Conservation (phyloP, 345 rosid species). For the Ailanthus altissimus region DNA sequence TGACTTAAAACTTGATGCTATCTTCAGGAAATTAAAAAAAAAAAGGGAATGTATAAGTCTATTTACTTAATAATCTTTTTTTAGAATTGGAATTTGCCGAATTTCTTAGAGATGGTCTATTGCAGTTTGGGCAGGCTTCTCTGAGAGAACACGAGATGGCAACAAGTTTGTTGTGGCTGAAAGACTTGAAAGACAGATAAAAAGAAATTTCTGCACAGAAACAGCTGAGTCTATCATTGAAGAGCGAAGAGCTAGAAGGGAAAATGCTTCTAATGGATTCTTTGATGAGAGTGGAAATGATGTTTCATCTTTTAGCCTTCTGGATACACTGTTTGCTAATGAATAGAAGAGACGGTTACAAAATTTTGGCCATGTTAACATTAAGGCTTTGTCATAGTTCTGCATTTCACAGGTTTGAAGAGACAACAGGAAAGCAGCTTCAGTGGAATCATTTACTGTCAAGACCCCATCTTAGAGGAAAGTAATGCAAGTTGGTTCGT, state of each 20-base stretch:
- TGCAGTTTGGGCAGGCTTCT: constrained; percentile 96
- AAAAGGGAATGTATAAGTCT: neutral
- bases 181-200: constrained; percentile 55
- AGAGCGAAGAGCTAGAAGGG: constrained; percentile 64
- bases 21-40: too few species aligned
- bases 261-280: constrained; percentile 57
- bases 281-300: constrained; percentile 57
- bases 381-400: neutral
- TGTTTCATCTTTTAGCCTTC: constrained; percentile 50
- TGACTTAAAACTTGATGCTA: neutral
- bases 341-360: constrained; percentile 29
- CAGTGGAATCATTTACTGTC: constrained; percentile 7
- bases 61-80: neutral
- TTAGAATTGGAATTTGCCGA: neutral
- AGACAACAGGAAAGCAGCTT: constrained; percentile 17
- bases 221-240: constrained; percentile 62
- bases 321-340: constrained; percentile 56
- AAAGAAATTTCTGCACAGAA: constrained; percentile 61
- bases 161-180: constrained; percentile 86
- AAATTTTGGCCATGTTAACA: constrained; percentile 11
- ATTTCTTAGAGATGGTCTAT: neutral
- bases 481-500: neutral
- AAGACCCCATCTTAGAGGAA: neutral
- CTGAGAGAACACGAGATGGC: constrained; percentile 80
- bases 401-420: constrained; percentile 1